phyloP scores from a whole-genome alignment of 106 monocot genomes.

The Dendrobium chrysotoxum region DNA sequence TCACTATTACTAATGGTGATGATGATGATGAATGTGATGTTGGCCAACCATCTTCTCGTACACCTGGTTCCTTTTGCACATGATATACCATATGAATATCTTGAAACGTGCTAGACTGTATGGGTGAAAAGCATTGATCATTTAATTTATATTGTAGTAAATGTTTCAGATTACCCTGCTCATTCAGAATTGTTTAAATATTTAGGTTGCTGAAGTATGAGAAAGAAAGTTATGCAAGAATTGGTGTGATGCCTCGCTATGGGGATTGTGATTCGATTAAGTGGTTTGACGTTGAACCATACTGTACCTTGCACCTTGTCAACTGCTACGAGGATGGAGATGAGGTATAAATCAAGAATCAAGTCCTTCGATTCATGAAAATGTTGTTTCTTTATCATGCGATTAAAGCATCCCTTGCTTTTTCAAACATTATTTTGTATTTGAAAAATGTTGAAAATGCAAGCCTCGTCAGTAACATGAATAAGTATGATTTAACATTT shows the following conservation, averaged over 20 bases:
- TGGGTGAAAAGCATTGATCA: neutral
- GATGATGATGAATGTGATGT: no score
- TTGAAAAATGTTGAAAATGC: no score
- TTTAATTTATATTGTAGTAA: neutral
- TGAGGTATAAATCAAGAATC: conserved; percentile 18
- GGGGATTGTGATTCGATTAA: conserved; percentile 38
- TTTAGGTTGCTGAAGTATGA: conserved; percentile 47
- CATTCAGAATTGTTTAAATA: neutral
- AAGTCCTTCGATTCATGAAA: neutral
- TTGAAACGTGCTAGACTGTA: neutral
- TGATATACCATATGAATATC: no score
- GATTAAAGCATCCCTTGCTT: neutral
- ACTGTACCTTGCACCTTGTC: conserved; percentile 30
- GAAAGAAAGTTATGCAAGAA: conserved; percentile 47
- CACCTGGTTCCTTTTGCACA: no score
- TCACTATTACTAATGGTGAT: no score
- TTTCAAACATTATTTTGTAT: neutral
- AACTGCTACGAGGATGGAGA: conserved; percentile 41
- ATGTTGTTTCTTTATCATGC: conserved; percentile 1
- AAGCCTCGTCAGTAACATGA: no score
- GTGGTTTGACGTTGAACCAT: conserved; percentile 41
- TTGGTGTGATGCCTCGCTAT: conserved; percentile 56
- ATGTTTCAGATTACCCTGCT: neutral
- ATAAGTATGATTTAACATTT: no score
- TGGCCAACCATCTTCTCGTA: no score